Evolutionary conservation across 495 filamentous ascomycete genomes (phyloP).

Genomic region (Collariella sp.): DNA sequence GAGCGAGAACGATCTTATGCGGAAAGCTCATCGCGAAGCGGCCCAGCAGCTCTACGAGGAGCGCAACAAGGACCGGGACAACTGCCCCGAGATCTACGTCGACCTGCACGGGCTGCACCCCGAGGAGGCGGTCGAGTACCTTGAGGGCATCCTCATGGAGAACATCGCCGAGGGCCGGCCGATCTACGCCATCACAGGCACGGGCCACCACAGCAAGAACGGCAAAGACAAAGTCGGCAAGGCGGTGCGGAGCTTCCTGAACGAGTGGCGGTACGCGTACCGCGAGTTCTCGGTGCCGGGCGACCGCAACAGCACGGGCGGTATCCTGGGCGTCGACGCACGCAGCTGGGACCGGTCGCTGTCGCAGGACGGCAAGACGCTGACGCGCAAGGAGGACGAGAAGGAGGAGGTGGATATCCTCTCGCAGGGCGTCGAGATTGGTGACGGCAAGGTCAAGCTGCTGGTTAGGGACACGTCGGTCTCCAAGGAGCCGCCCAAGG

Average conservation of each 20-base stretch:
- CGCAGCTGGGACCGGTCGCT: conserved; percentile 74
- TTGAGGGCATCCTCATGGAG: conserved; percentile 77
- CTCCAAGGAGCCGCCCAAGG: conserved; percentile 32
- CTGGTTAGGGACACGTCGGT: conserved; percentile 42
- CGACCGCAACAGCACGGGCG: conserved; percentile 81
- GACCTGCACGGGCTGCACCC: conserved; percentile 95
- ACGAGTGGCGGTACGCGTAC: conserved; percentile 92
- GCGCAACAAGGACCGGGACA: conserved; percentile 64
- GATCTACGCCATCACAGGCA: conserved; percentile 92
- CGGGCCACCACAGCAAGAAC: conserved; percentile 95
- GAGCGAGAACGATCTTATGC: conserved; percentile 93
- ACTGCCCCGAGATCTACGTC: conserved; percentile 71
- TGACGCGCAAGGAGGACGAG: conserved; percentile 46
- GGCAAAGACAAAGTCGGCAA: conserved; percentile 98
- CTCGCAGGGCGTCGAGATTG: conserved; percentile 50
- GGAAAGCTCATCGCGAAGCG: conserved; percentile 92
- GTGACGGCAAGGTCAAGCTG: conserved; percentile 51
- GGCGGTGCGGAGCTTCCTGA: conserved; percentile 79
- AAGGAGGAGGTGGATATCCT: conserved; percentile 52
- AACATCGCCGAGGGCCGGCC: conserved; percentile 64
- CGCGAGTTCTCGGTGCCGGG: conserved; percentile 94
- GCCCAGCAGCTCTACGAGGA: conserved; percentile 88
- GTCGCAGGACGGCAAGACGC: conserved; percentile 34
- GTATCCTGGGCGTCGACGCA: conserved; percentile 89
- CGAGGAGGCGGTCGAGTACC: conserved; percentile 92